Percentiles rank a stretch among this genome's conserved stretches.
Evolutionary conservation across 805 yeast species (phyloP).

Genomic region (Ogataea pilisensis): DNA sequence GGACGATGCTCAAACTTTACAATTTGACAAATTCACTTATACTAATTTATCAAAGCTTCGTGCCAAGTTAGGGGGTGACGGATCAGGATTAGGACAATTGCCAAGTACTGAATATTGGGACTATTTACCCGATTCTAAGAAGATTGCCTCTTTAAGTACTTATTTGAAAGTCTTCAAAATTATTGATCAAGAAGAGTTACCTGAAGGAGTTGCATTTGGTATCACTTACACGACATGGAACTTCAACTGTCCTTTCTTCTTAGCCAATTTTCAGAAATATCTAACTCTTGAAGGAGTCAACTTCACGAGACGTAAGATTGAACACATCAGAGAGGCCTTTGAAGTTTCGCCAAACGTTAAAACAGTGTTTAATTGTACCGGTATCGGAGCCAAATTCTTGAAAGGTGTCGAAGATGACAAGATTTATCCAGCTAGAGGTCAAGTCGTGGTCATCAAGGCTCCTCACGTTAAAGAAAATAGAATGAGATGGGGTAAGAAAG

Average conservation of each 20-base stretch:
- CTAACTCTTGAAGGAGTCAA: slow-evolving; percentile 47
- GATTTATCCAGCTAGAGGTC: slow-evolving; percentile 76
- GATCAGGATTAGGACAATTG: slow-evolving; percentile 49
- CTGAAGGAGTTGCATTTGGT: slow-evolving; percentile 53
- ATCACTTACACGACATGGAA: slow-evolving; percentile 57
- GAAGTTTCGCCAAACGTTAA: slow-evolving; percentile 29
- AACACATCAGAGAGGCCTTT: slow-evolving; percentile 55
- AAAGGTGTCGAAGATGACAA: slow-evolving; percentile 62
- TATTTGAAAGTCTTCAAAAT: slow-evolving; percentile 47
- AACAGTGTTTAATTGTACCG: slow-evolving; percentile 71
- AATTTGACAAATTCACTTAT: slow-evolving; percentile 56
- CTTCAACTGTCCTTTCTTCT: slow-evolving; percentile 66
- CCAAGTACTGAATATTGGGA: slow-evolving; percentile 64
- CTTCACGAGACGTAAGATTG: slow-evolving; percentile 42
- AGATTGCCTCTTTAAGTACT: slow-evolving; percentile 42
- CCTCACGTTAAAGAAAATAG: slow-evolving; percentile 61
- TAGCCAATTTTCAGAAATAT: slow-evolving; percentile 42
- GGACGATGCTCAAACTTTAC: slow-evolving; percentile 45
- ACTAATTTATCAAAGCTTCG: slow-evolving; percentile 41
- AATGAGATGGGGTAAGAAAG: slow-evolving; percentile 56
- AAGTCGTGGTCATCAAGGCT: slow-evolving; percentile 67
- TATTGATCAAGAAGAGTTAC: slow-evolving; percentile 38
- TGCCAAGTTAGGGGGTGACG: slow-evolving; percentile 44
- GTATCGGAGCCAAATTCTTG: slow-evolving; percentile 59
- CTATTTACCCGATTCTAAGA: slow-evolving; percentile 38